Percentiles rank a stretch among this genome's conserved stretches.
Conservation (phyloP, 139 green algal species). For the Chlorokybus atmophyticus region DNA sequence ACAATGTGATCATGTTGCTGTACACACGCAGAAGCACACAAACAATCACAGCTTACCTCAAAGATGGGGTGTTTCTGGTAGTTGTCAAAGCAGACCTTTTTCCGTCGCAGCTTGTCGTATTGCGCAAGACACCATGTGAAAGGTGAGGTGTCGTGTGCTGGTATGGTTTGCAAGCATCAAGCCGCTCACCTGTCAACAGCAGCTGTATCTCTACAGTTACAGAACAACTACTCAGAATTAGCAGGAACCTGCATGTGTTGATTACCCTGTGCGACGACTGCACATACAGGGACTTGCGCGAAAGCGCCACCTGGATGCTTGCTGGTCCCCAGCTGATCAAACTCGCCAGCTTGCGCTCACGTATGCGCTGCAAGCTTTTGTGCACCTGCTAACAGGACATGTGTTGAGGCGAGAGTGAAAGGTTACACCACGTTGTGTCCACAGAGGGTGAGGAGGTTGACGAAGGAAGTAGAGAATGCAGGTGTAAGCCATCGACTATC, state of each 20-base stretch:
- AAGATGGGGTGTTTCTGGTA: conserved; percentile 41
- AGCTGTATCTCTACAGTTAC: too few relatives aligned
- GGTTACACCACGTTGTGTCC: too few relatives aligned
- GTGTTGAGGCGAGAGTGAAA: too few relatives aligned
- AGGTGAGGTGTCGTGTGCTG: conserved; percentile 81
- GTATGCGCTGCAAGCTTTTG: conserved; percentile 89
- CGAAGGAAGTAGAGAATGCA: too few relatives aligned
- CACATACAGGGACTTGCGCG: conserved; percentile 81
- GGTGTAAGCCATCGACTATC: too few relatives aligned
- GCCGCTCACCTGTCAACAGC: conserved; percentile 64
- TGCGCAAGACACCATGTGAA: conserved; percentile 73
- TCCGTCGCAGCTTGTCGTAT: conserved; percentile 86
- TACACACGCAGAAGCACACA: too few relatives aligned
- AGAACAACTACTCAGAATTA: too few relatives aligned
- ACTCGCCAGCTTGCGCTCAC: conserved; percentile 78
- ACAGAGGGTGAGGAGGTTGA: too few relatives aligned
- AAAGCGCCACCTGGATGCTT: conserved; percentile 91
- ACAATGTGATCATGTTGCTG: too few relatives aligned
- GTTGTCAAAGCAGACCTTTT: conserved; percentile 38
- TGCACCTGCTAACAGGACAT: conserved; percentile 81
- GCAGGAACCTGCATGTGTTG: too few relatives aligned
- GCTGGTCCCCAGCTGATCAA: conserved; percentile 98
- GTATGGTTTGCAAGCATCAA: conserved; percentile 99
- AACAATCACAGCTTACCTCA: conserved; percentile 2
- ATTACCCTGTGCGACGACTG: conserved; percentile 56